Conservation (phyloP, 345 rosid species). For the Eutrema heterophyllum region DNA sequence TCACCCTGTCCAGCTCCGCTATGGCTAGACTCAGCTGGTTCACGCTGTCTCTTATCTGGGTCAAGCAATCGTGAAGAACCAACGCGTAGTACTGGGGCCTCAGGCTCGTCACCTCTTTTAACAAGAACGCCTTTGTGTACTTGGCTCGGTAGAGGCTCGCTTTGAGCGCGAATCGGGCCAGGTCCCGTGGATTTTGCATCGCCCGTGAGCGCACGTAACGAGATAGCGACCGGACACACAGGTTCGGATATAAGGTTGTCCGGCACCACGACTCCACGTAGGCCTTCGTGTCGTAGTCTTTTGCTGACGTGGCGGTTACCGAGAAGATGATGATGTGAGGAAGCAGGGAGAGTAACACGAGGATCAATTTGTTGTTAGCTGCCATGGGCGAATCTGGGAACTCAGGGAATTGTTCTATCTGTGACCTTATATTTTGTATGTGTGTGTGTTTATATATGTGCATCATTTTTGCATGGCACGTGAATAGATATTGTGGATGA, state of each 20-base stretch:
- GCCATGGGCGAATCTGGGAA: conserved; percentile 9
- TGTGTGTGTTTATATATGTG: background rate
- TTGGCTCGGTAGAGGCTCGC: conserved; percentile 59
- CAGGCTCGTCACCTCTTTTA: conserved; percentile 38
- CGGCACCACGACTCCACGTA: conserved; percentile 51
- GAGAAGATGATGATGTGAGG: conserved; percentile 12
- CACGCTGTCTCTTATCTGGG: conserved; percentile 50
- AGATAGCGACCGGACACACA: conserved; percentile 55
- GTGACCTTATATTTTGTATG: background rate
- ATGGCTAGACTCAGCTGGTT: conserved; percentile 58
- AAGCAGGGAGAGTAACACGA: conserved; percentile 19
- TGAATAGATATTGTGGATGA: conserved; percentile 16
- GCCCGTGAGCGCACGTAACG: conserved; percentile 35
- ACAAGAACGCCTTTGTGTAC: conserved; percentile 46
- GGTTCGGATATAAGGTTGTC: conserved; percentile 45
- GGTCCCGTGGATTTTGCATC: conserved; percentile 45
- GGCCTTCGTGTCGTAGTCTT: conserved; percentile 20
- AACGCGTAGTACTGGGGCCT: conserved; percentile 42
- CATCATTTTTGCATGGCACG: conserved; percentile 16
- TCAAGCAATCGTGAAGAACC: conserved; percentile 51
- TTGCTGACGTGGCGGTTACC: conserved; percentile 13
- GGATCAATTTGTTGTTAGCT: conserved; percentile 14
- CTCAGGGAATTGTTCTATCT: background rate
- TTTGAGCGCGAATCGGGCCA: conserved; percentile 56
- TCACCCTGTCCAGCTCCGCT: conserved; percentile 47